Evolutionary conservation across 768 basidiomycete genomes (phyloP).

Genomic region (Tricholoma bakamatsutake): DNA sequence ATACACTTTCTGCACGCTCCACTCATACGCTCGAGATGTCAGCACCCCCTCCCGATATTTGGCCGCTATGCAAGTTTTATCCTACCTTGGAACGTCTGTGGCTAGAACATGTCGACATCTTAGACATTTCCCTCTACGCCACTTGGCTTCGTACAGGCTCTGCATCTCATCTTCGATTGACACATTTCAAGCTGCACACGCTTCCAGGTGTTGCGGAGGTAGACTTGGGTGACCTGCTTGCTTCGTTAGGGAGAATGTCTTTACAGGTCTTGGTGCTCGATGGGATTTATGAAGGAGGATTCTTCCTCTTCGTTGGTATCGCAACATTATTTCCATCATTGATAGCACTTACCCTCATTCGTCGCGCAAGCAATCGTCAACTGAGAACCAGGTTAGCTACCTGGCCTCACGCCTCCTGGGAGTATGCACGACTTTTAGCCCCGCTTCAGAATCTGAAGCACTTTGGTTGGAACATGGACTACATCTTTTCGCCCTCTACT

Average conservation of each 20-base stretch:
- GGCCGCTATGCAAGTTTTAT: constrained; percentile 12
- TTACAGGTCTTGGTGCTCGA: constrained; percentile 21
- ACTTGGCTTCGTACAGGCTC: constrained; percentile 2
- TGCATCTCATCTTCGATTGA: constrained; percentile 9
- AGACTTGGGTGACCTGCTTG: constrained; percentile 10
- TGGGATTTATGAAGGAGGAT: constrained; percentile 18
- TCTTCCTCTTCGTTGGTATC: constrained; percentile 14
- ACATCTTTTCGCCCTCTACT: not conserved
- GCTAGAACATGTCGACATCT: constrained; percentile 16
- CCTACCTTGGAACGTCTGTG: constrained; percentile 17
- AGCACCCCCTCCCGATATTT: constrained; percentile 9
- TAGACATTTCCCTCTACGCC: constrained; percentile 10
- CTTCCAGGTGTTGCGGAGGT: constrained; percentile 17
- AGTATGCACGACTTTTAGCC: constrained; percentile 18
- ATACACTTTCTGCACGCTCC: constrained; percentile 16
- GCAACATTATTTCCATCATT: constrained; percentile 15
- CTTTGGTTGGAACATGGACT: constrained; percentile 21
- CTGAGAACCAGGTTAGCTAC: constrained; percentile 13
- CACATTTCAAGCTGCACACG: constrained; percentile 23
- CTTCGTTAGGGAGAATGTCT: constrained; percentile 10
- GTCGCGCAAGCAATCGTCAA: constrained; percentile 20
- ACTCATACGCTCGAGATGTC: constrained; percentile 12
- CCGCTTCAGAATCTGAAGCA: constrained; percentile 13
- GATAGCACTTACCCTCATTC: constrained; percentile 19
- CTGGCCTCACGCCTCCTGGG: constrained; percentile 22